phyloP scores from a whole-genome alignment of 768 basidiomycete species.

The Lactifluus pinguis region DNA sequence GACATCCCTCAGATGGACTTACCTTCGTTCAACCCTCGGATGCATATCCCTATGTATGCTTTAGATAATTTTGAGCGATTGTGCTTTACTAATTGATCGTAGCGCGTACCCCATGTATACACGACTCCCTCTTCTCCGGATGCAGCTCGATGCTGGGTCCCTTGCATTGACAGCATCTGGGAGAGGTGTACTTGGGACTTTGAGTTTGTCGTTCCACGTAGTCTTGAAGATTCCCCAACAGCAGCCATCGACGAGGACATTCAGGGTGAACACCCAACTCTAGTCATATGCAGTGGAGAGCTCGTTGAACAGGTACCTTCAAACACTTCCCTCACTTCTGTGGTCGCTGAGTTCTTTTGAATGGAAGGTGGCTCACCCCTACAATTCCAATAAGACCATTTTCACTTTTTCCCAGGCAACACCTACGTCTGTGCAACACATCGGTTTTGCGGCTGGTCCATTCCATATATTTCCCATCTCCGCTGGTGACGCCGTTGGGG shows the following conservation, averaged over 20 bases:
- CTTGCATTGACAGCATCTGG: conserved; percentile 90
- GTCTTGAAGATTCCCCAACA: conserved; percentile 55
- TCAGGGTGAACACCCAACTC: conserved; percentile 59
- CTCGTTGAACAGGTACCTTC: conserved; percentile 75
- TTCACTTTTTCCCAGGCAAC: conserved; percentile 85
- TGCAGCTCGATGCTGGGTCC: conserved; percentile 97
- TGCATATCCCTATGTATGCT: conserved; percentile 71
- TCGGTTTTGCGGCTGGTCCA: conserved; percentile 92
- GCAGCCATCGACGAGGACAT: conserved; percentile 35
- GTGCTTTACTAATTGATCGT: not conserved
- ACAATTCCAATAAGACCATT: conserved; percentile 88
- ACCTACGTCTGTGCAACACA: conserved; percentile 90
- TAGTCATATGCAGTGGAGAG: conserved; percentile 92
- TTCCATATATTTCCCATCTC: conserved; percentile 73
- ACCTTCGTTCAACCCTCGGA: conserved; percentile 79
- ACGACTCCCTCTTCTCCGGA: conserved; percentile 83
- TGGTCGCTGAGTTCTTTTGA: conserved; percentile 10
- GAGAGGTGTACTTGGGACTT: conserved; percentile 99
- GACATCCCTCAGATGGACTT: conserved; percentile 75
- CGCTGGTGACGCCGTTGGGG: conserved; percentile 49
- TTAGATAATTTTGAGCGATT: conserved; percentile 14
- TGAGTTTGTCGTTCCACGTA: conserved; percentile 87
- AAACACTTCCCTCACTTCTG: not conserved
- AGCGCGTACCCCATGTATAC: conserved; percentile 92
- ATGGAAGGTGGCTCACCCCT: conserved; percentile 79